Evolutionary conservation across 257 asterid genomes (phyloP), one percentile per base, ranked within the genome.

Genomic region (Fraxinus excelsior): DNA sequence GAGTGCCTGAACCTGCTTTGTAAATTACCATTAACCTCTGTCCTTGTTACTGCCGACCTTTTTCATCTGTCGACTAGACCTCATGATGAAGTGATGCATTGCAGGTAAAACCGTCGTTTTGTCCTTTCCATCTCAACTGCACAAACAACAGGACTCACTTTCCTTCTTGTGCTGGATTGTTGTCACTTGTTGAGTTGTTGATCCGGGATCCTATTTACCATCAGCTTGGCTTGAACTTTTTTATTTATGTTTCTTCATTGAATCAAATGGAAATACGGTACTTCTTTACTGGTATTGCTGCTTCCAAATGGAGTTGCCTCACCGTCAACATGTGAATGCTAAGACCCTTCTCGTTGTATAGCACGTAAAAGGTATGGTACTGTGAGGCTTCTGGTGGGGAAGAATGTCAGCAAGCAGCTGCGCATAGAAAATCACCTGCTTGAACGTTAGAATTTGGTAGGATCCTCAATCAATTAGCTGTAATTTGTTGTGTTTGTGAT

Each of bases 21-120:
- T 84, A 84, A 78, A 79, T 72, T 66, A 21, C 71, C 14, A 21
- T 38, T 14, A 35, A 74, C 8, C 14, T 70, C 51, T 58, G 5
- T 31, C 64, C 64, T 53, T 53, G 3, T 18, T 1, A 5, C 62
- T 51, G 3, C 62, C 2, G 49, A 5, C 3, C 49, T 2, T 42
- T 42, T 42, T 42, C n/a, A 44, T 44, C 53, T 44, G n/a, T 44
- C 19, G n/a, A 44, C 53, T 13, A 44, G n/a, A 14, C 19, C 53
- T 3, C 7, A 1, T 13, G 53, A 44, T 3, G 53, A 44, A 44
- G 53, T 44, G 53, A 44, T 44, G 53, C 53, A 44, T 44, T 14
- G 25, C 21, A 16, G 25, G 25, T 53, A 19, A 51, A 51, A 0
- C 62, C 25, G 9, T 53, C 26, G 3, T 6, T 5, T 18, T 51